Evolutionary conservation across 148 eudicot genomes (phyloP).

Genomic region (Rheum nobile): DNA sequence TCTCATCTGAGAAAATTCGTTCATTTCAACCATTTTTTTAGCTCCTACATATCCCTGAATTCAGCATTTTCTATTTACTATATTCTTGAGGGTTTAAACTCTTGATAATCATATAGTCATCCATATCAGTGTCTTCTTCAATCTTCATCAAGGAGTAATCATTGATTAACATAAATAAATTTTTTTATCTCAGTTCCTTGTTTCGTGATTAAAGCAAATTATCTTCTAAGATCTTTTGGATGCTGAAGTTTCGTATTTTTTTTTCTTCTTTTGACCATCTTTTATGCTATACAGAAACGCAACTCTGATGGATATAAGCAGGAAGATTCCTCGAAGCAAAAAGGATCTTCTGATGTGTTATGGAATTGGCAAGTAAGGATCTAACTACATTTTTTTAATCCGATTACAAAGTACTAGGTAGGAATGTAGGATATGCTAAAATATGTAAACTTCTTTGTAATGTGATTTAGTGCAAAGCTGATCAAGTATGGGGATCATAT

Average conservation of each 20-base stretch:
- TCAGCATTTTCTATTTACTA: no score
- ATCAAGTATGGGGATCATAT: conserved; percentile 58
- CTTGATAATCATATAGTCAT: no score
- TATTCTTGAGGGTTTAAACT: no score
- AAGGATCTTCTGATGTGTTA: conserved; percentile 57
- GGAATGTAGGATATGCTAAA: neutral
- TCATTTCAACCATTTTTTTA: no score
- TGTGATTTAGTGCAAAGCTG: conserved; percentile 45
- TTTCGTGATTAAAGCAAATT: no score
- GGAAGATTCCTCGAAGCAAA: conserved; percentile 51
- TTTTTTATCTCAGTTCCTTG: no score
- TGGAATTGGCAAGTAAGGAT: conserved; percentile 84
- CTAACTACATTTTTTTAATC: neutral
- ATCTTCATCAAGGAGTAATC: no score
- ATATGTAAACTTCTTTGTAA: neutral
- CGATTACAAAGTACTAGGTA: neutral
- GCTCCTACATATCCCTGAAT: no score
- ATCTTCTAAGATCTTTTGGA: neutral
- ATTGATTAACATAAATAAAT: no score
- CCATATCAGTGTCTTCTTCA: no score
- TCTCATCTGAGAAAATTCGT: no score
- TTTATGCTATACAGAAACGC: conserved; percentile 33
- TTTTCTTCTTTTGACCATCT: conserved; percentile 5
- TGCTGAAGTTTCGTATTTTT: conserved; percentile 1
- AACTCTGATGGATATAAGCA: conserved; percentile 38